Evolutionary conservation across 1,284 basidiomycete species (phyloP), one percentile per base, ranked within the genome.

Genomic region (Apiotrichum montevideense): DNA sequence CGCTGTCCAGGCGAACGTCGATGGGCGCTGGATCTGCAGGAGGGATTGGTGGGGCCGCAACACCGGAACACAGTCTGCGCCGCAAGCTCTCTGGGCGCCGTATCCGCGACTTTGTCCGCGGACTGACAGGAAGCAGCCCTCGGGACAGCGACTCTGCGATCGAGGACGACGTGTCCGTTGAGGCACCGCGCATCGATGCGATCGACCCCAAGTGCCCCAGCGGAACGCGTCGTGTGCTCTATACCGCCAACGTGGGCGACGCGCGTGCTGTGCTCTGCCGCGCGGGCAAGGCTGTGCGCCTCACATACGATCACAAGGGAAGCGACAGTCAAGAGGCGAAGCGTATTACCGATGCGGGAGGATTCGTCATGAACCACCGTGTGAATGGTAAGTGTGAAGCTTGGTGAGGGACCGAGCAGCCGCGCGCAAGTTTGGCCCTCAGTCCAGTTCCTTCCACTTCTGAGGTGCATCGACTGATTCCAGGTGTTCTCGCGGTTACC

Each of bases 301-400:
- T 99, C 71, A 98, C 95, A 13, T 98, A 99, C 74, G 96, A 98
- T 71, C 96, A 99, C 81, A 99, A 99, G 77, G 96, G 96, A 42
- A 88, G 89, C 3, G 96, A 99, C 74, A 87, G 87, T 67, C 91
- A 95, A 72, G 96, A 99, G 77, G 93, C 92, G 15, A 96, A 96
- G 78, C 84, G 96, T 13, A 98, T 99, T 74, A 93, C 84, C 49
- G 95, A 98, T 70, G 95, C 96, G 0, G 96, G 96, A 14, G 96
- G 96, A 0, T 98, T 98, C 69, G 94, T 99, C 29, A 88, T 98
- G 88, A 96, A 96, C 71, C 94, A 95, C 61, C 86, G 96, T 9
- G 96, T 99, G 37, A 98, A 98, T 67, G 94, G 82, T 78, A 49
- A 55, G 74, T 63, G n/a, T 13, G 13, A 7, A 39, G 5, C 6